phyloP scores from a whole-genome alignment of 441 rosid genomes.

The Mallotus repandus region DNA sequence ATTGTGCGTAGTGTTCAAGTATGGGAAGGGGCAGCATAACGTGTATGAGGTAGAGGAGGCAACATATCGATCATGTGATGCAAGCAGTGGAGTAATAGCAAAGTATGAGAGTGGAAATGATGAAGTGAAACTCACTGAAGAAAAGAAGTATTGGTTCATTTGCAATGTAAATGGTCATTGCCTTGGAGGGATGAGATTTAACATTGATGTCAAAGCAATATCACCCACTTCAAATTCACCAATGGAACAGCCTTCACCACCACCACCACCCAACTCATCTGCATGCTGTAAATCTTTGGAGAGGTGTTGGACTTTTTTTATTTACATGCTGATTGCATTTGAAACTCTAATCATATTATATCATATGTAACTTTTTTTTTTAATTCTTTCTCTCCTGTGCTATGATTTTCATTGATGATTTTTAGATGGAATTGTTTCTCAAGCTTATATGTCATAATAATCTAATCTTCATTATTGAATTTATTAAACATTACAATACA shows the following conservation, averaged over 20 bases:
- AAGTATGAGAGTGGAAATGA: conserved; percentile 47
- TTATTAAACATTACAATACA: no score
- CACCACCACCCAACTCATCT: conserved; percentile 22
- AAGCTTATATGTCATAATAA: no score
- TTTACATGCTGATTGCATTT: conserved; percentile 4
- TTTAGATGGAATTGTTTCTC: no score
- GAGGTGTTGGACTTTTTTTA: conserved; percentile 15
- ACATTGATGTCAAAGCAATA: conserved; percentile 28
- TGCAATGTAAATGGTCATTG: conserved; percentile 51
- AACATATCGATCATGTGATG: conserved; percentile 41
- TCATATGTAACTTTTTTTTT: background rate
- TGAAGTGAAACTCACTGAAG: conserved; percentile 29
- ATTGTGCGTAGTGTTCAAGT: conserved; percentile 43
- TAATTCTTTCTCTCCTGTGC: no score
- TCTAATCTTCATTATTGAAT: no score
- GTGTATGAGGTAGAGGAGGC: conserved; percentile 41
- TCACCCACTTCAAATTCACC: background rate
- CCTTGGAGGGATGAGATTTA: conserved; percentile 62
- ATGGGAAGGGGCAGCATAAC: conserved; percentile 44
- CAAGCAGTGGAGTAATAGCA: conserved; percentile 44
- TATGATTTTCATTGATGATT: no score
- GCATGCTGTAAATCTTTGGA: background rate
- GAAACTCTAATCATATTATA: conserved; percentile 18
- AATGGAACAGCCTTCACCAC: conserved; percentile 11
- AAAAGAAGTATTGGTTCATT: conserved; percentile 49